phyloP scores from a whole-genome alignment of 345 rosid genomes.

The Arabidopsis arenosa region DNA sequence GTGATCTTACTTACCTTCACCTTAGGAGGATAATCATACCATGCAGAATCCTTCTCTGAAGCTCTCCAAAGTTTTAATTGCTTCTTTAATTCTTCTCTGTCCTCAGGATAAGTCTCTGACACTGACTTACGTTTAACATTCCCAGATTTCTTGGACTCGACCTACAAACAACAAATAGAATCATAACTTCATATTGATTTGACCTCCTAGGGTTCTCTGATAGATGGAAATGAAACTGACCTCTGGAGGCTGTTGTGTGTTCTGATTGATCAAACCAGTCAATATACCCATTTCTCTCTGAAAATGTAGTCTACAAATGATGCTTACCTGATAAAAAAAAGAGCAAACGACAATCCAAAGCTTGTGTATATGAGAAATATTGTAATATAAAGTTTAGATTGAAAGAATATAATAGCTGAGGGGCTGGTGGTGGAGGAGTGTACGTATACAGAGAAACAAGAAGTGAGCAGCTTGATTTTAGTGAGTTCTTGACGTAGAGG shows the following conservation, averaged over 20 bases:
- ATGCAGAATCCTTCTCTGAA: slow-evolving; percentile 47
- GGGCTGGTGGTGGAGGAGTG: slow-evolving; percentile 14
- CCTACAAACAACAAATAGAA: not conserved
- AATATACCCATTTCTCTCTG: not conserved
- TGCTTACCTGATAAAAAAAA: not conserved
- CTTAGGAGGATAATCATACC: slow-evolving; percentile 61
- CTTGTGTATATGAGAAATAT: not conserved
- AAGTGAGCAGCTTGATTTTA: slow-evolving; percentile 21
- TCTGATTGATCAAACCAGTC: slow-evolving; percentile 3
- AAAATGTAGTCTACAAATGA: not conserved
- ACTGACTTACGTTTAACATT: slow-evolving; percentile 2
- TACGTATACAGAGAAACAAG: slow-evolving; percentile 14
- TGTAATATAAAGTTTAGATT: not conserved
- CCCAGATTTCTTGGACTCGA: not conserved
- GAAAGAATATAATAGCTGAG: not conserved
- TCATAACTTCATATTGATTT: not conserved
- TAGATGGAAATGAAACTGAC: not conserved
- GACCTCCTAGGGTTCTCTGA: not conserved
- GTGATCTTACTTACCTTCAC: slow-evolving; percentile 56
- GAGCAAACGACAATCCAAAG: not conserved
- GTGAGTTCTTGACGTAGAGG: slow-evolving; percentile 32
- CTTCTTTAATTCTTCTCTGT: slow-evolving; percentile 52
- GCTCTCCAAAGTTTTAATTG: slow-evolving; percentile 68
- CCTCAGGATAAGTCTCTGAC: not conserved
- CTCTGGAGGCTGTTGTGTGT: not conserved